Evolutionary conservation across 2,329 filamentous ascomycete species (phyloP).

Genomic region (Esteya vermicola): DNA sequence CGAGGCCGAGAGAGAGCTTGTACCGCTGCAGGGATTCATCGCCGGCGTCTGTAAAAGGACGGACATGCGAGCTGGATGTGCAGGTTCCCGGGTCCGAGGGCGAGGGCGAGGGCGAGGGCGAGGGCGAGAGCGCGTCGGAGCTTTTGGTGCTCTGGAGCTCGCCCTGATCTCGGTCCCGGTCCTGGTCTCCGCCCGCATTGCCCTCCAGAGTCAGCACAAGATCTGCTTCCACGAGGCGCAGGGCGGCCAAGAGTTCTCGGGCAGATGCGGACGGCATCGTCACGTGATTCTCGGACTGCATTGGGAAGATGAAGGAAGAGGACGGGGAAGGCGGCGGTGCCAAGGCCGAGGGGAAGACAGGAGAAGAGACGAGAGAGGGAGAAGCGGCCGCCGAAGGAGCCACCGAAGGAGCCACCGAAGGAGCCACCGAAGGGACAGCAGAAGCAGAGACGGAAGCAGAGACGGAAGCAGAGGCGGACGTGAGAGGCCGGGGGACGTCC

Average conservation of each 20-base stretch:
- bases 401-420: too few species aligned
- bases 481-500: too few species aligned
- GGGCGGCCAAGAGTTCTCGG: too few species aligned
- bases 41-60: conserved; percentile 44
- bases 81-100: background rate
- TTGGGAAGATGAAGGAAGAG: background rate
- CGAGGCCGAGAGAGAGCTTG: conserved; percentile 89
- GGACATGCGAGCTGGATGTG: background rate
- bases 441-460: background rate
- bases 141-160: background rate
- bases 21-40: conserved; percentile 95
- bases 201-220: conserved; percentile 2
- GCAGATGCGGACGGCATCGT: too few species aligned
- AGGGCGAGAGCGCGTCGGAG: too few species aligned
- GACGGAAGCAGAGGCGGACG: background rate
- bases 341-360: background rate
- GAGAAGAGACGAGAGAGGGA: too few species aligned
- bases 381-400: too few species aligned
- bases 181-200: conserved; percentile 2
- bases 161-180: background rate
- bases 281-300: too few species aligned
- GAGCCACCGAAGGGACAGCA: too few species aligned
- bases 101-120: too few species aligned
- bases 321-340: background rate
- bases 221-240: background rate